Evolutionary conservation across 2,329 filamentous ascomycete species (phyloP), one percentile per base, ranked within the genome.

Genomic region (Hypoxylon sp.): DNA sequence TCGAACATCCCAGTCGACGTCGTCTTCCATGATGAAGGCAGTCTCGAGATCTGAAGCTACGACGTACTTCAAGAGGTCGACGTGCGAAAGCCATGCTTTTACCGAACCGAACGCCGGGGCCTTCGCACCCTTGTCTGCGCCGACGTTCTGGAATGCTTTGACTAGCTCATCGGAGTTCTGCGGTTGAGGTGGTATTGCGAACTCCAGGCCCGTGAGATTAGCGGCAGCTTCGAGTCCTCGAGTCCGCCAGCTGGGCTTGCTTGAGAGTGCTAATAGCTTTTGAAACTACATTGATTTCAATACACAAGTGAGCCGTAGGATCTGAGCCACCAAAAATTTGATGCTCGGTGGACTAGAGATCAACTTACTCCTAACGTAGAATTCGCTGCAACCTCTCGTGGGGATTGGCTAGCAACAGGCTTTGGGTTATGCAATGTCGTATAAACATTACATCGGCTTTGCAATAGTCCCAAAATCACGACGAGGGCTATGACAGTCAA

Each of bases 1-100:
- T 2, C 70, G 68, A 5, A 78, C 68, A 59, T 80, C 78, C 75
- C 75, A 80, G 59, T 80, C 79, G 29, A 76, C 75, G 51, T 80
- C 78, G 51, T 80, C 78, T 58, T 80, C 78, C 5, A 78, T 60
- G 53, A 78, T 74, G 11, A 78, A 60, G 4, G 72, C 74, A 0
- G 73, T 73, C 30, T 70, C 70, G 12, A 68, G 61, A 4, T 58
- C 67, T 14, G 70, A 71, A 14, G 70, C 59, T 27, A 77, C 61
- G 27, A 77, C 68, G 55, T 73, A 71, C 50, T 73, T 73, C 8
- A 78, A 65, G 7, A 76, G 62, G 56, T 78, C 72, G 14, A 77
- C 68, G 48, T 77, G 74, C 29, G 71, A 73, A 6, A 78, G 69
- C 75, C 76, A 78, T 27, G 72, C 72, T 52, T 29, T 67, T n/a